Base-by-base conservation (phyloP, 1,284 basidiomycete species). In the Fomitopsis pinicola region DNA sequence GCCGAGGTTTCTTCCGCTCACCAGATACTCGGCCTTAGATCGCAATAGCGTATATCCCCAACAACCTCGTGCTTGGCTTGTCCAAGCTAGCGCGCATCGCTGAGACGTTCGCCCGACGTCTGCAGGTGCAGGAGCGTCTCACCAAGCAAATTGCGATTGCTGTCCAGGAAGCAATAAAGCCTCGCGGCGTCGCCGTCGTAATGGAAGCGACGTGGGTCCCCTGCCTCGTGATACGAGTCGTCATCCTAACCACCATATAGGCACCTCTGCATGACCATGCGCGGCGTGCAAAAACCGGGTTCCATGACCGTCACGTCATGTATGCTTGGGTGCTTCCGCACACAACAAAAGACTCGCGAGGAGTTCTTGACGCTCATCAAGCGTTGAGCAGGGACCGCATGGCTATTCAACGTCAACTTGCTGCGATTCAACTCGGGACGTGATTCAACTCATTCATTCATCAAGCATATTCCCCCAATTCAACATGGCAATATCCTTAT, bases 211-310 rank as follows among this genome's bases (percentile, higher is more conserved):
- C 92, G 94, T 95, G 74, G 77, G 93, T 84, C 46, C 59, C 56
- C 44, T 56, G 45, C 42, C 42, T 42, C 28, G 22, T 38, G 28
- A 36, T 19, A 36, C 35, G 9, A 26, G 40, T 40, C 63, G 62
- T 63, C 67, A 50, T 58, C 62, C 54, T 60, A 63, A 62, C 66
- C 64, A 46, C 64, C 35, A 30, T 59, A 5, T 71, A 97, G 95
- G 44, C 97, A 99, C 78, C 85, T 99, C 78, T 99, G 97, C 74
- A 99, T 99, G 97, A 95, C 96, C 1, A 99, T 99, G 96, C 89
- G 97, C 62, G 97, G 97, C 45, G 97, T 99, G 1, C 97, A 99
- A 77, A 99, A 99, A 77, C 97, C 97, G 2, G 97, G 97, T 33
- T 86, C 97, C 7, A 87, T 91, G 22, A 99, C 97, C 0, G 92